Evolutionary conservation across 2,329 filamentous ascomycete species (phyloP), one percentile per base, ranked within the genome.

Genomic region (Atkinsonella texensis): DNA sequence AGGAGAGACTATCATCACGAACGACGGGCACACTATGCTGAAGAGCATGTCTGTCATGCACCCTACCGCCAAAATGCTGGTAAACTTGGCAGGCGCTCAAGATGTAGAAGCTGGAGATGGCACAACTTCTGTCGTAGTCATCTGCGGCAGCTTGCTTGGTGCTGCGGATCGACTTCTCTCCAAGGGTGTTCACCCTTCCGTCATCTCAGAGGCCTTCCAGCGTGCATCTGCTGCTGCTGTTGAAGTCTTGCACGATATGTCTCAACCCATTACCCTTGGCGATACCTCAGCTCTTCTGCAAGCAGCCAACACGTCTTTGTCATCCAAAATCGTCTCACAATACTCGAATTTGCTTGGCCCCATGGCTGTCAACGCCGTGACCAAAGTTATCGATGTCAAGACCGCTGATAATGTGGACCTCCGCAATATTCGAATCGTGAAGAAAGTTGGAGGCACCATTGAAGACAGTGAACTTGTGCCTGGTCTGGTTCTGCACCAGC

Each of bases 41-140:
- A 95, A 87, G 74, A 91, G 91, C 76, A 97, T 98, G 93, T 87
- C 88, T 58, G 93, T 98, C 59, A 89, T 98, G 85, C 93, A 98
- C 68, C 93, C 93, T n/a, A 95, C 94, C 47, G 93, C 93, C 49
- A 96, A 95, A 75, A 98, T 98, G 93, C 79, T 98, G 60, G 93
- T 98, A 64, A 90, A 98, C 70, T 80, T 98, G 56, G 94, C 91
- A 63, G 88, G 93, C 59, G 93, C 93, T 58, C 93, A 98, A 70
- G 93, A 98, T 74, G 89, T 98, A 55, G 93, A 98, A 71, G 93
- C 93, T 57, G 93, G 93, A 73, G 93, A 98, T 69, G 94, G 93
- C 63, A 98, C 93, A 52, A 98, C 93, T 38, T 97, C 91, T 3
- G 93, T 98, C 28, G 93, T 98, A 32, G 93, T 98, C 59, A 95